Evolutionary conservation across 2,329 filamentous ascomycete genomes (phyloP), one percentile per base, ranked within the genome.

Genomic region (Alternaria solani): DNA sequence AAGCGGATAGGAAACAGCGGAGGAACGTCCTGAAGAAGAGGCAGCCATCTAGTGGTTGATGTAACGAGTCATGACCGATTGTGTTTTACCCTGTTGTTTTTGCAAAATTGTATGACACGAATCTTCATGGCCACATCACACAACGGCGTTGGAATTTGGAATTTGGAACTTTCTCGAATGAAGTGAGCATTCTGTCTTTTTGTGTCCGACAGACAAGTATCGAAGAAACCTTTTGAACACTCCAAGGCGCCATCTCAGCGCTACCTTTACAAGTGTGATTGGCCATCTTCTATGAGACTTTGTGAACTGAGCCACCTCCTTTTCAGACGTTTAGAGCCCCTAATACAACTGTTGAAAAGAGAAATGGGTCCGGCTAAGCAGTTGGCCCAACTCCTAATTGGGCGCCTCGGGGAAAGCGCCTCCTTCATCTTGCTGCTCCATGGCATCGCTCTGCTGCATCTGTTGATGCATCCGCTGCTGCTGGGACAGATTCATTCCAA

Each of bases 11-110:
- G 34, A 60, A 60, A 23, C 51, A 49, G 3, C 53, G 57, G 20
- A 44, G 53, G 46, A 60, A 57, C 26, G 54, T 56, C n/a, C 32
- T 60, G 25, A 60, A 47, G 28, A 60, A 60, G 53, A 60, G 46
- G 11, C 57, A 54, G 3, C 51, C 56, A 26, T 32, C 30, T 41
- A 25, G 16, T 26, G 54, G 44, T n/a, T 59, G 57, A 59, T 11
- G 9, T 38, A 16, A 20, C 18, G 28, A 46, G 32, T 49, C 5
- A 49, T 14, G 20, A 49, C 32, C 7, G 14, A 26, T 32, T 49
- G 14, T 38, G 16, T 23, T 30, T 23, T 25, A 51, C n/a, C n/a
- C 23, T 41, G 25, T 51, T 51, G 36, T 18, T 51, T 38, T 36
- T 26, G 34, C 28, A 51, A 51, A 41, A 28, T 51, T 38, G 20